Evolutionary conservation across 148 eudicot species (phyloP), one percentile per base, ranked within the genome.

Genomic region (Chenopodium album): DNA sequence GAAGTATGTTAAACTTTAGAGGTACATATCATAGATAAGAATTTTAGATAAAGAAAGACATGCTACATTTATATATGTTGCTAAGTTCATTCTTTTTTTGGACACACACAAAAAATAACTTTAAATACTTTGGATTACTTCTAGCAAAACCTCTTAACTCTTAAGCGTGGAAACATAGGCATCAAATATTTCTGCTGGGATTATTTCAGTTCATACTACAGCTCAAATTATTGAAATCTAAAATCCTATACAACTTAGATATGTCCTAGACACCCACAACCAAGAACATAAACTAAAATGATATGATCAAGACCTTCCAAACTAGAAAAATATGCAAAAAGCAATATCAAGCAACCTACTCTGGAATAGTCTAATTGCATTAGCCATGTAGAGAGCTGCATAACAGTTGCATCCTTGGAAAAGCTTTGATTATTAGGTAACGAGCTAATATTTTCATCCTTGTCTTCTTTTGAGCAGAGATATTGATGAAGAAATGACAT

Each of bases 361-460:
- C 70, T 88, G 41, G 85, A 80, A 82, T 31, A 87, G 73, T 91
- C 90, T 70, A 88, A 82, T 79, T 94, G 87, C 89, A 88, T 87
- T 72, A 97, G 88, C 99, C 99, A 97, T 75, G 84, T 74, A 73
- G 94, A 90, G 74, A 97, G 91, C 87, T 90, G 86, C 90, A 92
- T 81, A 80, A 92, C 92, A n/a, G 85, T 62, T 81, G 90, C 85
- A 76, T 92, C 93, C 44, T 89, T 89, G 10, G 97, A 75, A 86
- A 91, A 76, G 74, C 90, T 85, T 80, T 89, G 93, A 76, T 88
- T 79, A 64, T 54, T 71, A 78, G 89, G 76, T 72, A 79, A 84
- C 72, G 81, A 72, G 69, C 79, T 85, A 78, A 70, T 83, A 23
- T 69, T 72, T 67, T 83, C 85, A 82, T 81, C 83, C 46, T 82